These are phyloP conservation scores for Psilocybe sp. DNA, from an alignment of 768 basidiomycete genomes.

Conservation along the genomic window DNA sequence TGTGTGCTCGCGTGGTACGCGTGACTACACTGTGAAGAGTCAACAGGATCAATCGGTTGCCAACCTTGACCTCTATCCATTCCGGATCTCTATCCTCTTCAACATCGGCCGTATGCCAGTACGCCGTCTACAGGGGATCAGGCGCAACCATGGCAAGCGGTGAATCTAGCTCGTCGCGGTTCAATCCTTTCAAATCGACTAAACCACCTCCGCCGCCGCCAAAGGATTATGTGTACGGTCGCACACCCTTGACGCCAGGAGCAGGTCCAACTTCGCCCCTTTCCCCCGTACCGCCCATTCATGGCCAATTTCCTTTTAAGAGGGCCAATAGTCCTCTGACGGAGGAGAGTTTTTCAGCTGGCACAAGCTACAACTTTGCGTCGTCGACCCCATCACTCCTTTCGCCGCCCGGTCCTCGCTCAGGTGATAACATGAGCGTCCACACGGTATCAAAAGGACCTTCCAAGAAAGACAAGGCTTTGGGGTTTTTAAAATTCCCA, in stretches of 20 bases:
- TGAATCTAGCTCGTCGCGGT: conserved; percentile 6
- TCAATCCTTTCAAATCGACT: conserved; percentile 17
- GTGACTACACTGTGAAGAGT: too few relatives aligned
- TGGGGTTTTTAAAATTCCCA: conserved; percentile 42
- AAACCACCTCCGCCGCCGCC: conserved; percentile 60
- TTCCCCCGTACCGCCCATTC: conserved; percentile 33
- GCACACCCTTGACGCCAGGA: conserved; percentile 42
- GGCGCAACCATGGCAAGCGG: conserved; percentile 15
- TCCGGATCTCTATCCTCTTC: too few relatives aligned
- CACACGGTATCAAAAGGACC: conserved; percentile 5
- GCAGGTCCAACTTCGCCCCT: conserved; percentile 23
- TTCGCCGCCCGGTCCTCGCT: conserved; percentile 28
- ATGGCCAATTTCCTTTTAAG: conserved; percentile 29
- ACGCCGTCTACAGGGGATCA: conserved; percentile 4
- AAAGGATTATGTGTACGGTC: conserved; percentile 56
- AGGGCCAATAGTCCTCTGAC: conserved; percentile 20
- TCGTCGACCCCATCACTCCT: conserved; percentile 29
- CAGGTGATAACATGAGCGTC: conserved; percentile 15
- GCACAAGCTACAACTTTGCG: neutral
- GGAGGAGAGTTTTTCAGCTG: conserved; percentile 3
- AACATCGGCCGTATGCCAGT: too few relatives aligned
- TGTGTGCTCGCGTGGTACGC: too few relatives aligned
- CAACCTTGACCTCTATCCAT: too few relatives aligned
- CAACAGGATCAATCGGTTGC: too few relatives aligned
- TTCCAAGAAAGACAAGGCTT: conserved; percentile 32